Base-by-base conservation (phyloP, 2,329 filamentous ascomycete genomes). In the Balansia obtecta region DNA sequence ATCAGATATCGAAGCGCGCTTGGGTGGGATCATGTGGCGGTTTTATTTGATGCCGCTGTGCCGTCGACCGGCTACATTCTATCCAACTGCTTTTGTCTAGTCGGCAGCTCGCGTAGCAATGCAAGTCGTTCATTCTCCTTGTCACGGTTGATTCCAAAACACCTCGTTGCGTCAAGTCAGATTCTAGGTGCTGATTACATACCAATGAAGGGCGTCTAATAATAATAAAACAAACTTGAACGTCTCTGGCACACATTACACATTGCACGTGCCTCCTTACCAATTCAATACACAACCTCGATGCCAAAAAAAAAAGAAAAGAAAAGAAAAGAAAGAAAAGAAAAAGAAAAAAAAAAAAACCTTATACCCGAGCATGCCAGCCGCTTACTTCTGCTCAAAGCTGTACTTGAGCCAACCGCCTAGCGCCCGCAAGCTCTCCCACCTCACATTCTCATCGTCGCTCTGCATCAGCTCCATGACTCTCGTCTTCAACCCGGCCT, bases 401-500 rank as follows among this genome's bases (percentile, higher is more conserved):
- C 76, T 81, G 60, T 81, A 82, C 71, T 80, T 80, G 60, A 82
- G 65, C 78, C 78, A 82, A 16, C 76, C 75, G 18, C 77, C 78
- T 40, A 96, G 80, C 15, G 90, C 89, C 60, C 85, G 81, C 70
- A 96, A 70, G 67, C 87, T 93, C 73, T 96, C 90, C 88, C 89
- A 96, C 62, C 90, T 77, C 45, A 96, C 88, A 53, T 81, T 83
- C 71, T 95, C 89, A 61, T 95, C 88, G 52, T 82, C 76, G 63
- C 94, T 88, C 60, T 81, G 83, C 90, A 96, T 96, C 61, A 96
- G 74, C 70, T 89, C 86, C 89, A 96, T 95, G 53, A 95, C 84
- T 57, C 88, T 77, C 16, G 79, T 80, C 77, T 96, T 96, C 55
- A 96, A 68, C 0, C 88, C 88, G 42, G 89, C 68, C 70, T 83